Conservation (phyloP, 352 stramenopile species). For the Pythium oligandrum region DNA sequence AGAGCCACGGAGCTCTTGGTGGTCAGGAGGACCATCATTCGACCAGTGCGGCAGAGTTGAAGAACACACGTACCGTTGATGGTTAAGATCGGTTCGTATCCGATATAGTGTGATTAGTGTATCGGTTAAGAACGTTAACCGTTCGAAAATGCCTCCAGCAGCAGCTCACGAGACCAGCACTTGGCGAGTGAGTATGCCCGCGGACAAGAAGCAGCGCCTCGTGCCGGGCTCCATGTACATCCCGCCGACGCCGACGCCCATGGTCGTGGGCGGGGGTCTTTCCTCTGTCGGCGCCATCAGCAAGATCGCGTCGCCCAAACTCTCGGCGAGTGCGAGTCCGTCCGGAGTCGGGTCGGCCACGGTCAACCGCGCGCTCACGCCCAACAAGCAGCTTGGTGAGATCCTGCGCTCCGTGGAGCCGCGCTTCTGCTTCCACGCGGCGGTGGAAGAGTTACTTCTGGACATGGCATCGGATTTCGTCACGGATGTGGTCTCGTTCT, state of each 20-base stretch:
- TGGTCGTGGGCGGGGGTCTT: background rate
- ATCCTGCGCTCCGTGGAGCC: slow-evolving; percentile 65
- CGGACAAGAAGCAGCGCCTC: slow-evolving; percentile 39
- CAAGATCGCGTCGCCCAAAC: background rate
- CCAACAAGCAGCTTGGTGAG: slow-evolving; percentile 61
- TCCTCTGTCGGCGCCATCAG: background rate
- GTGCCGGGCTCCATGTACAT: slow-evolving; percentile 44
- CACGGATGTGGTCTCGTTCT: slow-evolving; percentile 67
- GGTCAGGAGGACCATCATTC: background rate
- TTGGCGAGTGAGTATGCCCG: slow-evolving; percentile 12
- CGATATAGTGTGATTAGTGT: too few species aligned
- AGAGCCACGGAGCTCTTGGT: too few species aligned
- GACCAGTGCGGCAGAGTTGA: background rate
- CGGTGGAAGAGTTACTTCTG: slow-evolving; percentile 75
- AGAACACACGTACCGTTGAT: background rate
- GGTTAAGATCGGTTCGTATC: too few species aligned
- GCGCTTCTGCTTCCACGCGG: slow-evolving; percentile 70
- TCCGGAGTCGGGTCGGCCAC: slow-evolving; percentile 10
- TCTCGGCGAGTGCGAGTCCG: background rate
- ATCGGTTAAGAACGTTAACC: too few species aligned
- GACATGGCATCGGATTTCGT: slow-evolving; percentile 84
- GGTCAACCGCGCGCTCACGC: slow-evolving; percentile 53
- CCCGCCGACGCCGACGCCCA: slow-evolving; percentile 18
- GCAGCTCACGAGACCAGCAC: too few species aligned
- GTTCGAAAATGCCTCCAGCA: too few species aligned